phyloP scores from a whole-genome alignment of 805 yeast species.

The Saccharomycopsis guyanensis region DNA sequence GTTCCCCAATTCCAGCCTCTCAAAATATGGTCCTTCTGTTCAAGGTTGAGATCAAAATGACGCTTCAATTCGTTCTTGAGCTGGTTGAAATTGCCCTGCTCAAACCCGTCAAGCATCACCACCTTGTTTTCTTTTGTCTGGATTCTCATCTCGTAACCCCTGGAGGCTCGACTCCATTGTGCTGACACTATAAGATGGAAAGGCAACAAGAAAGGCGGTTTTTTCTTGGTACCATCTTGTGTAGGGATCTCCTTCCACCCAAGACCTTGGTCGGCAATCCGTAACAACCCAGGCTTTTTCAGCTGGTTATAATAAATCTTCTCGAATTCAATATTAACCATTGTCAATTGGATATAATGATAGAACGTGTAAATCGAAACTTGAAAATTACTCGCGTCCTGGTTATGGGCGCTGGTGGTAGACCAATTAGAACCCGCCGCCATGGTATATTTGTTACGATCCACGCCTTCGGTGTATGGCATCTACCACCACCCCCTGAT shows the following conservation, averaged over 20 bases:
- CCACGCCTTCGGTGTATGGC: too few species aligned
- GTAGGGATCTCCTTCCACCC: conserved; percentile 83
- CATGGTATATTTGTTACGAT: too few species aligned
- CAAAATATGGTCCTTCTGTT: conserved; percentile 81
- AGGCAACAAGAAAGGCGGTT: conserved; percentile 82
- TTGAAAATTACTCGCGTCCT: not conserved
- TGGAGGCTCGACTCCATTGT: conserved; percentile 88
- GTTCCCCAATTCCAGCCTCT: conserved; percentile 99
- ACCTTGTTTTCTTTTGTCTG: conserved; percentile 87
- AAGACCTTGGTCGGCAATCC: conserved; percentile 92
- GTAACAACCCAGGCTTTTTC: conserved; percentile 75
- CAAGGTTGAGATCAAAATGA: conserved; percentile 65
- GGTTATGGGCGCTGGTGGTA: not conserved
- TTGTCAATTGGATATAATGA: too few species aligned
- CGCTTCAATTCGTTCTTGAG: conserved; percentile 79
- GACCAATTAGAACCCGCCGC: too few species aligned
- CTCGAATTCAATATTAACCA: conserved; percentile 65
- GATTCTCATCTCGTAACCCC: conserved; percentile 83
- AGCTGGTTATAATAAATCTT: conserved; percentile 86
- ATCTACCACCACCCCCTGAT: too few species aligned
- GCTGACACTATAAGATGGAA: conserved; percentile 73
- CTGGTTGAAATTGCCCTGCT: conserved; percentile 69
- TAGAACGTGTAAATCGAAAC: too few species aligned
- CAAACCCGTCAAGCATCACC: conserved; percentile 87
- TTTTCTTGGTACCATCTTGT: conserved; percentile 39